Base-by-base conservation (phyloP, 495 filamentous ascomycete genomes). In the Barbatosphaeria neglecta region DNA sequence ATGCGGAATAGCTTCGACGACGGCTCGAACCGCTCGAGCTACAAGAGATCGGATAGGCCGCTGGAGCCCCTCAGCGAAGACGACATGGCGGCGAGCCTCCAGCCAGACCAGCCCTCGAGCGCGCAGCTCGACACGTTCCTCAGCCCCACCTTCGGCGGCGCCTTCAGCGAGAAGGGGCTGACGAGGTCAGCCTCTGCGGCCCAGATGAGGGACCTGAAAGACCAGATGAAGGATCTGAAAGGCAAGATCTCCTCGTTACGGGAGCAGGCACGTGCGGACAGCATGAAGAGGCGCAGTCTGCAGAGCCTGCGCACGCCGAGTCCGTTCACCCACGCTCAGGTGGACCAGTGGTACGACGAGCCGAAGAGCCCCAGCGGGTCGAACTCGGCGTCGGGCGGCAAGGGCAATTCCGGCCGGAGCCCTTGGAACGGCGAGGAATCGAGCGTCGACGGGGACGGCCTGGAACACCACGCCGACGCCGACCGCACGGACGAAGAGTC, bases 161-260 rank as follows among this genome's bases (percentile, higher is more conserved):
- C 60, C 6, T 63, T 58, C 19, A 47, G 59, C 24, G 63, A 65
- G n/a, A 61, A 62, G 23, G 65, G 60, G 6, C 49, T 80, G 2
- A 69, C 62, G 42, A 60, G 76, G 46, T 75, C 80, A 15, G 61
- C 67, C 22, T 80, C 78, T 15, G 76, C 80, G 25, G 68, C 76
- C 22, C 85, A 89, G 55, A 87, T 94, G 64, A 77, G 84, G 20
- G 85, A 87, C 57, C 70, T 97, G 15, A 84, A 86, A 44, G 84
- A 90, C 51, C 89, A 98, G 66, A 92, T 97, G 84, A 82, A 90
- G 52, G 89, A 89, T 51, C 69, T 98, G 20, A 88, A 90, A 55
- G 92, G 90, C 43, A 86, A 88, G 53, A 86, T 98, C 18, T 94
- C 90, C 4, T 83, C 73, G 10, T 65, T 98, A 25, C 81, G 90